phyloP scores from a whole-genome alignment of 2,329 filamentous ascomycete species.

The Plenodomus tracheiphilus region DNA sequence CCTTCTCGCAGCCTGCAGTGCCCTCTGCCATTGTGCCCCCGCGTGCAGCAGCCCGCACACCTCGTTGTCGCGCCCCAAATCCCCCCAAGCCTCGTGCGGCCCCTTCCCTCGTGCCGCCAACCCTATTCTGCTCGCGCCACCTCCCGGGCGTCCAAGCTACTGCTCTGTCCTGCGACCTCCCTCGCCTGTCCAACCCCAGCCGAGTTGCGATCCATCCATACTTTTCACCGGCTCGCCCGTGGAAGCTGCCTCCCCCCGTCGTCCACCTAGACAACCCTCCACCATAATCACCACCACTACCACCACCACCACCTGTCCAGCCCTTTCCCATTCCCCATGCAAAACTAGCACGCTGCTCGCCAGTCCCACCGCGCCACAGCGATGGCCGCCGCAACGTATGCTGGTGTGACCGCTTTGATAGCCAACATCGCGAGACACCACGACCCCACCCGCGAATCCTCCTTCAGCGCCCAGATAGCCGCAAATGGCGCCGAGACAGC shows the following conservation, averaged over 20 bases:
- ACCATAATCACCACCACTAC: conserved; percentile 2
- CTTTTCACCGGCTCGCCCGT: background rate
- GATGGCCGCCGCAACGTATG: conserved; percentile 43
- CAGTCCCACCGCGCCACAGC: conserved; percentile 23
- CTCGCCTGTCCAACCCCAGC: background rate
- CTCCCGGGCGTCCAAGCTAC: background rate
- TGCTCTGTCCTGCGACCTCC: background rate
- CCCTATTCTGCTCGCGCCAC: conserved; percentile 3
- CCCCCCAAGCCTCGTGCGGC: background rate
- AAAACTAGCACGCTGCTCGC: conserved; percentile 36
- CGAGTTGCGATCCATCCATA: background rate
- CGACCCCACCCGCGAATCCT: conserved; percentile 47
- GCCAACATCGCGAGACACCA: conserved; percentile 55
- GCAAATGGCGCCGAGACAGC: conserved; percentile 26
- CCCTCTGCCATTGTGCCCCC: background rate
- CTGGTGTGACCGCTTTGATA: conserved; percentile 47
- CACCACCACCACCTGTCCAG: conserved; percentile 15
- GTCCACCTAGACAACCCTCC: conserved; percentile 1
- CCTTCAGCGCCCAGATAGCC: conserved; percentile 50
- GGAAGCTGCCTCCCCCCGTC: conserved; percentile 1
- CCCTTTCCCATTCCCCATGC: conserved; percentile 34
- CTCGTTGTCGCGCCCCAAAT: background rate
- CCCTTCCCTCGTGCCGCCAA: conserved; percentile 4
- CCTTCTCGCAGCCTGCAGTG: conserved; percentile 1
- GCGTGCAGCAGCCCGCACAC: background rate